Percentiles rank a stretch among this genome's conserved stretches.
Evolutionary conservation across 1,284 basidiomycete species (phyloP).

Genomic region (Microbotryum silenes-acaulis): DNA sequence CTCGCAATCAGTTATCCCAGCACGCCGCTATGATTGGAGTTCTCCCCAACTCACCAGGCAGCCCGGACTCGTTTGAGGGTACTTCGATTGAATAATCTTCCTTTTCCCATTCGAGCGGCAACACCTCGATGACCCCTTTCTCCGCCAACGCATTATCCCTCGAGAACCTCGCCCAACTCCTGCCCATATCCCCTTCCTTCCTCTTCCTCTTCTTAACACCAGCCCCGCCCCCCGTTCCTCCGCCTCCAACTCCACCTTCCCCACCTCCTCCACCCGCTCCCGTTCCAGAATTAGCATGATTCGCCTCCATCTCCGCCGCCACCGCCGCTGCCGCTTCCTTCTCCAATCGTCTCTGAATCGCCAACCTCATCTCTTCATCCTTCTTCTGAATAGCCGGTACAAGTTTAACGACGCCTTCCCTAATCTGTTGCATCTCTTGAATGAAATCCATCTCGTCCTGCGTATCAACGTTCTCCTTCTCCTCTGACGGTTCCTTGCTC

Average conservation of each 20-base stretch:
- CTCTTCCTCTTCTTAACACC: constrained; percentile 3
- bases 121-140: constrained; percentile 11
- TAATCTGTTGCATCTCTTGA: constrained; percentile 21
- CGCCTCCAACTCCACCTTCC: constrained; percentile 1
- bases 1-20: too few species aligned
- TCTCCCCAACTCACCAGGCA: constrained; percentile 12
- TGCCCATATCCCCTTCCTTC: constrained; percentile 2
- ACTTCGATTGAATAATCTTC: constrained; percentile 9
- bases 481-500: not conserved
- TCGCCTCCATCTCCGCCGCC: constrained; percentile 3
- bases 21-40: too few species aligned
- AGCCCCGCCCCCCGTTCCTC: not conserved
- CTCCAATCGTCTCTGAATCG: constrained; percentile 8
- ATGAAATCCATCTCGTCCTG: constrained; percentile 25
- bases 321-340: constrained; percentile 16
- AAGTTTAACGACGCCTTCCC: constrained; percentile 19
- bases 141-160: constrained; percentile 1
- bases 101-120: constrained; percentile 22
- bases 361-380: constrained; percentile 20
- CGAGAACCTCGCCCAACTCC: not conserved
- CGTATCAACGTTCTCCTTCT: constrained; percentile 28
- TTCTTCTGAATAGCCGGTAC: constrained; percentile 28
- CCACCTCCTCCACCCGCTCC: constrained; percentile 1
- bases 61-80: constrained; percentile 7
- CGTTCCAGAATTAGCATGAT: not conserved